Evolutionary conservation across 441 rosid genomes (phyloP), one percentile per base, ranked within the genome.

Genomic region (Bocquillonia castaneifolia): DNA sequence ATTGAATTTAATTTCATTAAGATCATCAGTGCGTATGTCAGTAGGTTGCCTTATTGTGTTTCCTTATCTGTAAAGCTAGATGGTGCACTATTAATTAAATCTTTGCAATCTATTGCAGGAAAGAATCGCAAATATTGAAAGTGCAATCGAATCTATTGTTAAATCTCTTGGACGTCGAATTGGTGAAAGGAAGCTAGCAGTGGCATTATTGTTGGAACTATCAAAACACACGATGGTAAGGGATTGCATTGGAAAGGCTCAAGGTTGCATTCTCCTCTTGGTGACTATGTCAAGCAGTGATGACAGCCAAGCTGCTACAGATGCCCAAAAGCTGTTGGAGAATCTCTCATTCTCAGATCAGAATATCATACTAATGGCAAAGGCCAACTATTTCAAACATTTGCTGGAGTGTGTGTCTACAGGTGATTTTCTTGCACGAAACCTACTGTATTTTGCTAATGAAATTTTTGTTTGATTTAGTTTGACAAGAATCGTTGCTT

Each of bases 241-340:
- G 79, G 80, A 82, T n/a, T 18, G 66, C 69, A 75, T 87, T 72
- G 92, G 92, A 69, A 79, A 76, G 58, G 84, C 56, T 50, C 86
- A 80, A 64, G 86, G 92, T 61, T 87, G 88, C 76, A 79, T 87
- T 72, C 83, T 87, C 58, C 85, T 83, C 61, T 72, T 87, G 68
- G 92, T 83, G 80, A 87, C 92, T 36, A 83, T 87, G 83, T 74
- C 84, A 51, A 80, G 77, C 62, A 75, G 79, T 74, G 88, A 82
- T 76, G 89, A 87, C 39, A 61, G 48, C 72, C 83, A 83, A 76
- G 86, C 84, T 70, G 78, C 86, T 26, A 60, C 68, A 63, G 80
- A 84, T 71, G 89, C 89, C 15, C 62, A 75, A 55, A 78, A 81
- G 70, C 75, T 87, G 63, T 63, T 87, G 78, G 84, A 82, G 59